phyloP scores from a whole-genome alignment of 2,329 filamentous ascomycete genomes.

The Waltergamsia citrina region DNA sequence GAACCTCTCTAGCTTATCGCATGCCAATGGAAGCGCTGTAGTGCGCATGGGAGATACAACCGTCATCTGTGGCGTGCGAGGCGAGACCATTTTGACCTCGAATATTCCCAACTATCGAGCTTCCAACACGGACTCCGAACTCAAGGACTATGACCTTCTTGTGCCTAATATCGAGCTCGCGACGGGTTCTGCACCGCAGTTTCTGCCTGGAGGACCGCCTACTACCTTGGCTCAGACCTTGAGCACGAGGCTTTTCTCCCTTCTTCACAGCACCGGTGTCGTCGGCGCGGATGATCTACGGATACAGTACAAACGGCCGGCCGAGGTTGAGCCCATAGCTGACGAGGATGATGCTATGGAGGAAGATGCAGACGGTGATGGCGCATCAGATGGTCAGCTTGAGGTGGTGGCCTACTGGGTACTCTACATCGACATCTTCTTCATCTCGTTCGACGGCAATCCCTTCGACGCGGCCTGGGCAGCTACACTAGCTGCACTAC shows the following conservation, averaged over 20 bases:
- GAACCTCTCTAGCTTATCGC: constrained; percentile 76
- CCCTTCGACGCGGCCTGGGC: constrained; percentile 88
- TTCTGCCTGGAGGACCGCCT: constrained; percentile 76
- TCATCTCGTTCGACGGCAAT: constrained; percentile 87
- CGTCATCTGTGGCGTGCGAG: constrained; percentile 87
- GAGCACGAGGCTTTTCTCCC: constrained; percentile 66
- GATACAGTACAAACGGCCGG: constrained; percentile 55
- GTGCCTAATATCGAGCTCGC: constrained; percentile 91
- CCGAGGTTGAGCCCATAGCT: constrained; percentile 31
- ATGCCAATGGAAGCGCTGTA: constrained; percentile 83
- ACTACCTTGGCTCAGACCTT: constrained; percentile 74
- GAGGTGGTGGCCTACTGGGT: constrained; percentile 84
- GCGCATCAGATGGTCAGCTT: constrained; percentile 18
- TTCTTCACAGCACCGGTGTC: constrained; percentile 63
- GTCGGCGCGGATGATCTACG: constrained; percentile 59
- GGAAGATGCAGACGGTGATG: constrained; percentile 20
- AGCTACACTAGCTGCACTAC: constrained; percentile 70
- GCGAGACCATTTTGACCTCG: constrained; percentile 67
- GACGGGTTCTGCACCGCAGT: constrained; percentile 80
- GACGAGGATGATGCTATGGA: constrained; percentile 33
- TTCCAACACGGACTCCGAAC: constrained; percentile 31
- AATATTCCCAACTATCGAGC: constrained; percentile 61
- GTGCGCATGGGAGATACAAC: constrained; percentile 84
- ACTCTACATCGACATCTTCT: constrained; percentile 90
- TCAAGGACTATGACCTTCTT: constrained; percentile 60